Conservation (phyloP, 192 early-diverging fungal genomes). For the Coemansia sp. region DNA sequence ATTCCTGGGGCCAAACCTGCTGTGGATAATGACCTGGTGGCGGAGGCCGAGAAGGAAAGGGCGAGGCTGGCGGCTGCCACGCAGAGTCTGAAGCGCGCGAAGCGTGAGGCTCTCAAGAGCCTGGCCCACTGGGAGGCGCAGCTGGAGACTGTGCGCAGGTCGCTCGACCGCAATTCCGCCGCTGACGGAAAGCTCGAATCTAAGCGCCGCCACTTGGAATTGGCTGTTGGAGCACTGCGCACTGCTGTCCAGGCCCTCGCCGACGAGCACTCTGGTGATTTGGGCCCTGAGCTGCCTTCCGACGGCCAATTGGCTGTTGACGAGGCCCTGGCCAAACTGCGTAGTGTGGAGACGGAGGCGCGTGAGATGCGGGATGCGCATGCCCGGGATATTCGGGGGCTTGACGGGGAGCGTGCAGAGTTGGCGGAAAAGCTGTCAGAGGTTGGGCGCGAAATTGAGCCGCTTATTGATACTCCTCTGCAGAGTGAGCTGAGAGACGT, state of each 20-base stretch:
- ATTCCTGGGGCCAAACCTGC: neutral
- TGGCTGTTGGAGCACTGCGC: constrained; percentile 5
- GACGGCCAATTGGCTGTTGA: neutral
- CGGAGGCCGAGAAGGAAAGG: constrained; percentile 3
- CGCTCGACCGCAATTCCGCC: constrained; percentile 6
- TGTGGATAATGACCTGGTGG: constrained; percentile 10
- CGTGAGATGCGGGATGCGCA: constrained; percentile 15
- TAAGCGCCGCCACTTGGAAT: constrained; percentile 18
- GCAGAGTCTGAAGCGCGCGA: constrained; percentile 21
- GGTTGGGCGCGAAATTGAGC: constrained; percentile 6
- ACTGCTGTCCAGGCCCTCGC: neutral
- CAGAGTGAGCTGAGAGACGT: constrained; percentile 23
- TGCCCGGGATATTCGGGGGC: constrained; percentile 25
- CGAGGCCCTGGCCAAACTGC: constrained; percentile 19
- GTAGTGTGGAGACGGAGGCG: constrained; percentile 12
- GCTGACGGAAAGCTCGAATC: constrained; percentile 12
- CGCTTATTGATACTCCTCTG: constrained; percentile 20
- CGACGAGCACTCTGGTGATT: neutral
- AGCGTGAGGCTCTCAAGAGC: constrained; percentile 25
- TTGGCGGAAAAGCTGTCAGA: constrained; percentile 19
- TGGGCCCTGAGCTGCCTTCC: neutral
- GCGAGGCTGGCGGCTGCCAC: constrained; percentile 2
- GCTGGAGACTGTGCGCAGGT: constrained; percentile 24
- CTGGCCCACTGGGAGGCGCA: constrained; percentile 30
- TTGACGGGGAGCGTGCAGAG: constrained; percentile 21